Evolutionary conservation across 768 basidiomycete species (phyloP).

Genomic region (Tremella yokohamensis): DNA sequence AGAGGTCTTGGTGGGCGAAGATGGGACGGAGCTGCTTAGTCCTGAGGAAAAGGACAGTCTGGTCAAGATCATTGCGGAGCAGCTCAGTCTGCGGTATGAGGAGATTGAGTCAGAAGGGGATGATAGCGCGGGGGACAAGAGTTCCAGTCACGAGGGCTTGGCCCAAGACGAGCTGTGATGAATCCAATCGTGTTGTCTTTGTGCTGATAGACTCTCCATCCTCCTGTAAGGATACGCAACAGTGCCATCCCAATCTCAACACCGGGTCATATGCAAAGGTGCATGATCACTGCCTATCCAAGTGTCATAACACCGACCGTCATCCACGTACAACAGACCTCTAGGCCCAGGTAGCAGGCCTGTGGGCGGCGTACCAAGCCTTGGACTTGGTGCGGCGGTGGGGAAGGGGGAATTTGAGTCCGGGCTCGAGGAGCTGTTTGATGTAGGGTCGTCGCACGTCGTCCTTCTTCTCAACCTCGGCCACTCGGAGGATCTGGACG

Average conservation of each 20-base stretch:
- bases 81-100: slow-evolving; percentile 14
- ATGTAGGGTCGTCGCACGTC: slow-evolving; percentile 96
- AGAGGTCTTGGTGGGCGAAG: slow-evolving; percentile 17
- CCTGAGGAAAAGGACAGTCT: slow-evolving; percentile 18
- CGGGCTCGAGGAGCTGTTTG: slow-evolving; percentile 85
- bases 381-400: slow-evolving; percentile 57
- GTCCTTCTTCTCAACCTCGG: slow-evolving; percentile 86
- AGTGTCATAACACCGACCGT: too few relatives aligned
- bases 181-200: too few relatives aligned
- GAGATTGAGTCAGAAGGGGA: slow-evolving; percentile 1
- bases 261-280: too few relatives aligned
- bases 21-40: slow-evolving; percentile 4
- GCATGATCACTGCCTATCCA: too few relatives aligned
- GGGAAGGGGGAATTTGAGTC: slow-evolving; percentile 95
- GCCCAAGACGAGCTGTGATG: too few relatives aligned
- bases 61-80: slow-evolving; percentile 20
- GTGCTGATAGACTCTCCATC: too few relatives aligned
- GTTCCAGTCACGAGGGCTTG: too few relatives aligned
- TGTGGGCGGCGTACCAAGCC: slow-evolving; percentile 51
- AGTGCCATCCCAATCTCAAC: too few relatives aligned
- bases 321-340: background rate
- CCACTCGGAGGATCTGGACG: slow-evolving; percentile 95
- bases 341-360: slow-evolving; percentile 32
- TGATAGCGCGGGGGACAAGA: background rate
- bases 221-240: too few relatives aligned